Evolutionary conservation across 805 yeast genomes (phyloP).

Genomic region (Yamadazyma olivae): DNA sequence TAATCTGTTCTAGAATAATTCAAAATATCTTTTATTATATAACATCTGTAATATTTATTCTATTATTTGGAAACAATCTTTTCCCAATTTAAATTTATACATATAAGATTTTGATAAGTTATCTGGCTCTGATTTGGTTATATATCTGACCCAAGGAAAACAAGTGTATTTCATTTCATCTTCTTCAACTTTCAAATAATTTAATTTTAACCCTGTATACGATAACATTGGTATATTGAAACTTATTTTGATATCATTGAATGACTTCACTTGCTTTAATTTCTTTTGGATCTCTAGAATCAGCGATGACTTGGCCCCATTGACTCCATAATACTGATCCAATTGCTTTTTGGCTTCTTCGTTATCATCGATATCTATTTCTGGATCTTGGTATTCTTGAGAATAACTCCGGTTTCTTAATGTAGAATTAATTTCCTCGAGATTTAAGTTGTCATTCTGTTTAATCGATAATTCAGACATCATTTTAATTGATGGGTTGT

Average conservation of each 20-base stretch:
- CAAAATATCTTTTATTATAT: too few species aligned
- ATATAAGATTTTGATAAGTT: conserved; percentile 7
- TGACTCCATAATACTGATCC: conserved; percentile 34
- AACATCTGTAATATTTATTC: too few species aligned
- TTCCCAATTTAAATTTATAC: conserved; percentile 24
- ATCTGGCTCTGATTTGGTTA: conserved; percentile 8
- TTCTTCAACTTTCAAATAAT: conserved; percentile 65
- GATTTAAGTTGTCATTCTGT: conserved; percentile 1
- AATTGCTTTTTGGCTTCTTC: conserved; percentile 28
- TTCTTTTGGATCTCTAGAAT: conserved; percentile 15
- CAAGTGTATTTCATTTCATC: conserved; percentile 58
- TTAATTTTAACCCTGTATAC: conserved; percentile 64
- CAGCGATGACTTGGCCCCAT: conserved; percentile 29
- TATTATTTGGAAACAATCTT: conserved; percentile 1
- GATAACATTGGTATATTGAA: conserved; percentile 48
- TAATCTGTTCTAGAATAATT: too few species aligned
- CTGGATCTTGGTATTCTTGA: neutral
- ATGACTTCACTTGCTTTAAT: conserved; percentile 10
- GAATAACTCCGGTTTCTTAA: conserved; percentile 2
- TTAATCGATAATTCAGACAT: conserved; percentile 42
- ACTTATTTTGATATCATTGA: conserved; percentile 23
- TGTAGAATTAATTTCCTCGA: conserved; percentile 4
- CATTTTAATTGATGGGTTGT: conserved; percentile 45
- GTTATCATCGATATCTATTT: conserved; percentile 16
- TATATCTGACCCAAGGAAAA: conserved; percentile 70